phyloP scores from a whole-genome alignment of 371 early-diverging fungal genomes.

The Syncephalastrum contaminatum region DNA sequence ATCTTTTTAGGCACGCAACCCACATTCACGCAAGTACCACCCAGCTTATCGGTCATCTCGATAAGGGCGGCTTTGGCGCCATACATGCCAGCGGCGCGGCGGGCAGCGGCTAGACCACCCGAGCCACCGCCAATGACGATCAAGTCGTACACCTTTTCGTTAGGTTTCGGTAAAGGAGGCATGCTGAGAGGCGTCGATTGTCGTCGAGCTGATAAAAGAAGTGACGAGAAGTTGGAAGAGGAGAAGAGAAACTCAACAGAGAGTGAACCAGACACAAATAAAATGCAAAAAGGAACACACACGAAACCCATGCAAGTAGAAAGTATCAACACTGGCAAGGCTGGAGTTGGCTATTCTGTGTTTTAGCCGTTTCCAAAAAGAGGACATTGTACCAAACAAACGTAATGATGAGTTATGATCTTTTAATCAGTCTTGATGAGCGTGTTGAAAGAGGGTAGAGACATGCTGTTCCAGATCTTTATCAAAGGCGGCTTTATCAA shows the following conservation, averaged over 20 bases:
- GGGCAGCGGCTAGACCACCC: constrained; percentile 89
- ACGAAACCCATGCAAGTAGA: not conserved
- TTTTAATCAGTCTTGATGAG: constrained; percentile 29
- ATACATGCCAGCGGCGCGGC: constrained; percentile 86
- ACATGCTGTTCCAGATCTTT: constrained; percentile 22
- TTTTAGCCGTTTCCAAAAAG: not conserved
- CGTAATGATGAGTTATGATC: not conserved
- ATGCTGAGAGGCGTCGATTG: constrained; percentile 7
- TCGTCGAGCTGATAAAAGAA: no score
- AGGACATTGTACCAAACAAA: no score
- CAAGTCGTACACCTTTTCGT: constrained; percentile 71
- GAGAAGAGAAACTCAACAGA: no score
- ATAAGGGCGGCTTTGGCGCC: constrained; percentile 90
- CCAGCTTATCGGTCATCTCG: constrained; percentile 81
- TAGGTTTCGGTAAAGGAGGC: constrained; percentile 15
- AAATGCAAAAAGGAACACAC: no score
- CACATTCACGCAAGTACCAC: constrained; percentile 96
- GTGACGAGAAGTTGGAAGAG: no score
- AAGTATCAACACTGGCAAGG: no score
- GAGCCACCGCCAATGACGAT: constrained; percentile 91
- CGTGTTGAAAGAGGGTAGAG: constrained; percentile 12
- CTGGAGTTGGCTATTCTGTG: no score
- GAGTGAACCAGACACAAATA: no score
- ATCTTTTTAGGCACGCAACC: constrained; percentile 99
- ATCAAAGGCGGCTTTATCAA: constrained; percentile 23